Conservation (phyloP, 768 basidiomycete species). For the Tricholoma sp. region DNA sequence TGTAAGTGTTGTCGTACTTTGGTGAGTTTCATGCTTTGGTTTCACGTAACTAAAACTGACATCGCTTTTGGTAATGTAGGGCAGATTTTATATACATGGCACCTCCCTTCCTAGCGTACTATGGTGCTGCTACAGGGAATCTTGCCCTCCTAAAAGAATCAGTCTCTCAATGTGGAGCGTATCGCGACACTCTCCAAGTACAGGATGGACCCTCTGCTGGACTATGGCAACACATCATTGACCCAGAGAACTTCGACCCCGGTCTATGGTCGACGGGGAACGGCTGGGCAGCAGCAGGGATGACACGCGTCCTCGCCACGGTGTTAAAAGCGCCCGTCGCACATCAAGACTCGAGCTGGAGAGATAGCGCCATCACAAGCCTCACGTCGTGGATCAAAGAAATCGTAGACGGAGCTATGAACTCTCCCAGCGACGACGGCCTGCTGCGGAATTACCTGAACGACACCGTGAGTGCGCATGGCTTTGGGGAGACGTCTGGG, state of each 20-base stretch:
- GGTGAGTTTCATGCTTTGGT: slow-evolving; percentile 24
- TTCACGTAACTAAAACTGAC: background rate
- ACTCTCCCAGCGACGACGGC: slow-evolving; percentile 6
- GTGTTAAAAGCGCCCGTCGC: slow-evolving; percentile 31
- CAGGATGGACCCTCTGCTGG: slow-evolving; percentile 2
- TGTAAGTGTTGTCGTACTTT: slow-evolving; percentile 41
- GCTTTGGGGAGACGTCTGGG: slow-evolving; percentile 21
- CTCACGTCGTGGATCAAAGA: slow-evolving; percentile 21
- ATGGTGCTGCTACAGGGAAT: slow-evolving; percentile 33
- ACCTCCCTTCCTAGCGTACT: slow-evolving; percentile 54
- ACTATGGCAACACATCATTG: slow-evolving; percentile 31
- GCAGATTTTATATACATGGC: slow-evolving; percentile 55
- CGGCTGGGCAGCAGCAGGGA: slow-evolving; percentile 69
- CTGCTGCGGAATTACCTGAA: slow-evolving; percentile 17
- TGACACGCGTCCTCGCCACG: slow-evolving; percentile 54
- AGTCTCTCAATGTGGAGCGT: slow-evolving; percentile 44
- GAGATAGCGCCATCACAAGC: slow-evolving; percentile 4
- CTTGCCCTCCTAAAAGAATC: slow-evolving; percentile 33
- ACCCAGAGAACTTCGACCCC: slow-evolving; percentile 31
- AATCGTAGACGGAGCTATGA: slow-evolving; percentile 20
- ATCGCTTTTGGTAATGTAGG: slow-evolving; percentile 25
- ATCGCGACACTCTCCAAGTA: slow-evolving; percentile 40
- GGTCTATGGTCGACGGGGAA: slow-evolving; percentile 55
- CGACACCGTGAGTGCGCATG: slow-evolving; percentile 9
- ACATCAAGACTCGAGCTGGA: slow-evolving; percentile 7